Conservation (phyloP, 305 asterid genomes). For the Salvia sclarea region DNA sequence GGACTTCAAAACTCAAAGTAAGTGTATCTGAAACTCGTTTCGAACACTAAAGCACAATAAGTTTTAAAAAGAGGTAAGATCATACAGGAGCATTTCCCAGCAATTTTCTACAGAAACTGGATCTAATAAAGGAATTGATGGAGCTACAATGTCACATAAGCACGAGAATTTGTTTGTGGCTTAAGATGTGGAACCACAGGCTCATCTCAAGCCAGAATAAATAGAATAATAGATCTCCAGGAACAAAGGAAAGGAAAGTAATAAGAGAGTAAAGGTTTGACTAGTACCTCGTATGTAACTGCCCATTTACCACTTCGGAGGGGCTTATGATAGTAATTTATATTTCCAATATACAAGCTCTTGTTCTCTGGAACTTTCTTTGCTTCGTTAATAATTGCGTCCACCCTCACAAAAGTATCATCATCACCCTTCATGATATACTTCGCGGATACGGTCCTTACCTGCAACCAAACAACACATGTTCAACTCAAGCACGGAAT, state of each 20-base stretch:
- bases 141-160: no score
- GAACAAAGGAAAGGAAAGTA: slow-evolving; percentile 10
- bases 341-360: slow-evolving; percentile 75
- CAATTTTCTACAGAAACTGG: neutral
- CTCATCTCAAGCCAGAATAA: neutral
- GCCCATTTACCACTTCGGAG: slow-evolving; percentile 90
- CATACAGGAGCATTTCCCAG: neutral
- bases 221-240: neutral
- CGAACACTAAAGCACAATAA: neutral
- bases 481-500: neutral
- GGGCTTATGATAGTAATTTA: slow-evolving; percentile 80
- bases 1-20: neutral
- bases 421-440: slow-evolving; percentile 87
- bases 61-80: neutral
- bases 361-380: slow-evolving; percentile 47
- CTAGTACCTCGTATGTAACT: slow-evolving; percentile 69
- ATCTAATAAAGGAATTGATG: no score
- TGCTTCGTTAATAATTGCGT: slow-evolving; percentile 64
- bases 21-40: neutral
- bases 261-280: neutral
- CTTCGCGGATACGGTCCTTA: slow-evolving; percentile 58
- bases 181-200: neutral
- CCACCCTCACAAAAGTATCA: slow-evolving; percentile 80
- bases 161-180: neutral
- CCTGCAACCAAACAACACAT: slow-evolving; percentile 42